These are phyloP conservation scores for Elymus sibiricus DNA, from an alignment of 176 grass and related monocot species.

Conservation along the genomic window DNA sequence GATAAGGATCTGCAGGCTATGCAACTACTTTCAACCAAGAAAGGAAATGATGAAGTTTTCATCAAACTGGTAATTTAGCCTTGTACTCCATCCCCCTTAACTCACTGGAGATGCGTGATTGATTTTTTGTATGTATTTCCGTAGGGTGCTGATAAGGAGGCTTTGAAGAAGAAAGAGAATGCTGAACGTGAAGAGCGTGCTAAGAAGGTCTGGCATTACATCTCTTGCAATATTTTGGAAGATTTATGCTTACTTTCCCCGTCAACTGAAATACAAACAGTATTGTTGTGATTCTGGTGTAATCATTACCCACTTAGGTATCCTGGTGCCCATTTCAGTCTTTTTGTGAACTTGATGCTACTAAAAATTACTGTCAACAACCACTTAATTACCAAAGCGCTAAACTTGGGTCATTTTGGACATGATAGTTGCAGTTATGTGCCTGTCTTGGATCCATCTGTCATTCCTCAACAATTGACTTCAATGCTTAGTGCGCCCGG, in stretches of 20 bases:
- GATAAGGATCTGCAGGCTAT: constrained; percentile 87
- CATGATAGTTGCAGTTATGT: too few relatives aligned
- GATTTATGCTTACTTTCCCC: neutral
- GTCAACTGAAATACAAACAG: neutral
- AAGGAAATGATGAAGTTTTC: constrained; percentile 64
- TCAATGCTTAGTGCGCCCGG: too few relatives aligned
- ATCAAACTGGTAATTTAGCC: constrained; percentile 61
- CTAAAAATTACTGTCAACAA: neutral
- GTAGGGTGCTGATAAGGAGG: constrained; percentile 87
- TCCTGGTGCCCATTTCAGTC: neutral
- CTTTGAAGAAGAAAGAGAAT: constrained; percentile 82
- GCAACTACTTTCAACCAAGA: constrained; percentile 74
- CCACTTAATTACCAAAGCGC: neutral
- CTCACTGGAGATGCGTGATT: neutral
- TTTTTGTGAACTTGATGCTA: neutral
- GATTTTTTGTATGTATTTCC: neutral
- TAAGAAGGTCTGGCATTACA: constrained; percentile 49
- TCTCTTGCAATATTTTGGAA: neutral
- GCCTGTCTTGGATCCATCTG: neutral
- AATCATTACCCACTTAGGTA: neutral
- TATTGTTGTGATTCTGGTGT: neutral
- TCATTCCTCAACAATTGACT: too few relatives aligned
- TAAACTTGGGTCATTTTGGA: neutral
- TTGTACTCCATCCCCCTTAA: neutral
- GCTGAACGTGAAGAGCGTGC: constrained; percentile 81